Evolutionary conservation across 495 filamentous ascomycete genomes (phyloP).

Genomic region (Podospora pseudoanserina): DNA sequence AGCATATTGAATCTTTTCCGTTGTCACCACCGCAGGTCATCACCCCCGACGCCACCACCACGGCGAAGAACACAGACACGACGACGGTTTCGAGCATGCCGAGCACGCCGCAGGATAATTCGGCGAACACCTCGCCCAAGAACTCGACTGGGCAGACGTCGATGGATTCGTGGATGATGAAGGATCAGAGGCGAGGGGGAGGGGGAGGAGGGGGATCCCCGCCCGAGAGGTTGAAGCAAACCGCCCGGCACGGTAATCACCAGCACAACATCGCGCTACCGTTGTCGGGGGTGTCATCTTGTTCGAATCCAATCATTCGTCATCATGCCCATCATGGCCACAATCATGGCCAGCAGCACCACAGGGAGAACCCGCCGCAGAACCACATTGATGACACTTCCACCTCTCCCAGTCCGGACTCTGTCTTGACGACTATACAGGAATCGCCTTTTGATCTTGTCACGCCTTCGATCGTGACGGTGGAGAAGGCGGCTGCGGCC

Average conservation of each 20-base stretch:
- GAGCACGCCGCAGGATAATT: not conserved
- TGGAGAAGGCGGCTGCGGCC: slow-evolving; percentile 71
- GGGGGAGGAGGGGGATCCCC: not conserved
- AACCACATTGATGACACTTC: not conserved
- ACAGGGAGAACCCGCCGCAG: slow-evolving; percentile 20
- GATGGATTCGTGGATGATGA: slow-evolving; percentile 38
- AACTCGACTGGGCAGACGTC: slow-evolving; percentile 40
- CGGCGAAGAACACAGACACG: slow-evolving; percentile 1
- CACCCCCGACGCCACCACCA: not conserved
- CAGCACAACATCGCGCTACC: not conserved
- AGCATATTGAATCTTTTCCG: not conserved
- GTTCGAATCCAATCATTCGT: not conserved
- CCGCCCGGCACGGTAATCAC: not conserved
- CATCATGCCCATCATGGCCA: not conserved
- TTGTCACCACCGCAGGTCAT: slow-evolving; percentile 1
- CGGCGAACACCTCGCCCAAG: slow-evolving; percentile 5
- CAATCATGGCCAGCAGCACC: not conserved
- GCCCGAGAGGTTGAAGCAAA: not conserved
- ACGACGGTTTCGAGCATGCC: slow-evolving; percentile 10
- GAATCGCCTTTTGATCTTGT: slow-evolving; percentile 36
- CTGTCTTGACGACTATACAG: slow-evolving; percentile 40
- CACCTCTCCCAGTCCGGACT: slow-evolving; percentile 27
- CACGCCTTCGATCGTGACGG: slow-evolving; percentile 65
- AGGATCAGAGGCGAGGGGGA: not conserved
- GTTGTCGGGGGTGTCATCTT: not conserved